Conservation (phyloP, 2,329 filamentous ascomycete genomes). For the Penicillium sp. region DNA sequence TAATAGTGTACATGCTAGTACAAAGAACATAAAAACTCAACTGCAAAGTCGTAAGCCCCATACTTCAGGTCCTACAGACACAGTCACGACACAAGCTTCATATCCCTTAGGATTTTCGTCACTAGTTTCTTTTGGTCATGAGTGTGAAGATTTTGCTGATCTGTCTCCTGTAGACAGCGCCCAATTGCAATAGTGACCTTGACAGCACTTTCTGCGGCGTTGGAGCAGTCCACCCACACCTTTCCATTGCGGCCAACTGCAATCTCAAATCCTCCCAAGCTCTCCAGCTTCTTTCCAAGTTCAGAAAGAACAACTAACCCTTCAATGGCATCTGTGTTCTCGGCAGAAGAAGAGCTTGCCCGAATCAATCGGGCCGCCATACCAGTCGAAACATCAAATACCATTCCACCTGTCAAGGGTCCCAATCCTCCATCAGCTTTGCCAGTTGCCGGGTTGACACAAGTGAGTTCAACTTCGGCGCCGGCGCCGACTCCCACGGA, state of each 20-base stretch:
- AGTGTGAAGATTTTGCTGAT: constrained; percentile 55
- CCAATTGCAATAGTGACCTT: constrained; percentile 76
- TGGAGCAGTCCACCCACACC: constrained; percentile 79
- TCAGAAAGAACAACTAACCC: constrained; percentile 75
- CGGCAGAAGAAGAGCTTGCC: constrained; percentile 41
- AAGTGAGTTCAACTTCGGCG: constrained; percentile 88
- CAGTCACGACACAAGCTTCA: constrained; percentile 37
- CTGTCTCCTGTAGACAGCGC: constrained; percentile 73
- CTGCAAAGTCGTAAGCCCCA: constrained; percentile 5
- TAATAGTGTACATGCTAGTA: constrained; percentile 19
- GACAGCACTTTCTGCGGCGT: constrained; percentile 56
- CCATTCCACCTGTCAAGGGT: constrained; percentile 78
- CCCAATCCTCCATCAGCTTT: constrained; percentile 89
- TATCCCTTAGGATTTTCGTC: constrained; percentile 43
- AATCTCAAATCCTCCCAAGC: constrained; percentile 73
- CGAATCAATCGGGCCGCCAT: constrained; percentile 73
- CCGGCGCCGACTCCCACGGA: constrained; percentile 76
- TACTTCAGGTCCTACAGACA: constrained; percentile 8
- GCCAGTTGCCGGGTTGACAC: constrained; percentile 80
- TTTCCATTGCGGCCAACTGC: constrained; percentile 90
- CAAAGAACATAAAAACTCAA: constrained; percentile 10
- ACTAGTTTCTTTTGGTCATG: constrained; percentile 50
- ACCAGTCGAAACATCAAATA: constrained; percentile 75
- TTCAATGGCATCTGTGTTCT: constrained; percentile 52
- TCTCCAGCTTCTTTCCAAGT: constrained; percentile 69